These are phyloP conservation scores for Botryotinia globosa DNA, from an alignment of 2,329 filamentous ascomycete species.

Conservation along the genomic window DNA sequence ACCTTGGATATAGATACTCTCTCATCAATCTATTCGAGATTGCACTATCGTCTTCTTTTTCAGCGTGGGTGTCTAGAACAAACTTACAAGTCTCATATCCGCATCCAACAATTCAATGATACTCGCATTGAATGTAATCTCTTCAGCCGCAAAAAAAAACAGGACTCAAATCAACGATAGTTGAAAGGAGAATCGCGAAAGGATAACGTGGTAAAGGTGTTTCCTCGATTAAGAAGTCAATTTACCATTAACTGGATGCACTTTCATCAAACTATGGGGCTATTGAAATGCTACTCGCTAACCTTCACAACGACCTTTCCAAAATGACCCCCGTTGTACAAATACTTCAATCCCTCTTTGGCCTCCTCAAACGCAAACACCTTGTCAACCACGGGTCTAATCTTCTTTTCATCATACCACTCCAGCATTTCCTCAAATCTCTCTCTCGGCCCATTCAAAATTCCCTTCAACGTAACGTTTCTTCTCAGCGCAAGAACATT, in stretches of 20 bases:
- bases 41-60: background rate
- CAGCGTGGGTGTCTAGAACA: background rate
- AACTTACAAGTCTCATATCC: background rate
- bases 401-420: conserved; percentile 46
- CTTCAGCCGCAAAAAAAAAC: background rate
- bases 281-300: background rate
- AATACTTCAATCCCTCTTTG: conserved; percentile 47
- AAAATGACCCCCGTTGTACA: conserved; percentile 49
- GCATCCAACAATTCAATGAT: background rate
- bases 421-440: conserved; percentile 53
- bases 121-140: fast-evolving
- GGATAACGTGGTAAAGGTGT: no score
- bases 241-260: background rate
- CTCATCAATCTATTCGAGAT: background rate
- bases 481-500: conserved; percentile 52
- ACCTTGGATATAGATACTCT: no score
- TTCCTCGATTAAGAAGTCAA: background rate
- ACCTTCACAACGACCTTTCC: conserved; percentile 44
- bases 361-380: conserved; percentile 49
- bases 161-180: background rate
- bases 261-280: no score
- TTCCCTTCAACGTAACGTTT: conserved; percentile 51
- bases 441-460: conserved; percentile 60
- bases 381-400: conserved; percentile 49
- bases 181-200: background rate